Conservation (phyloP, 768 basidiomycete species). For the Amanita polypyramis region DNA sequence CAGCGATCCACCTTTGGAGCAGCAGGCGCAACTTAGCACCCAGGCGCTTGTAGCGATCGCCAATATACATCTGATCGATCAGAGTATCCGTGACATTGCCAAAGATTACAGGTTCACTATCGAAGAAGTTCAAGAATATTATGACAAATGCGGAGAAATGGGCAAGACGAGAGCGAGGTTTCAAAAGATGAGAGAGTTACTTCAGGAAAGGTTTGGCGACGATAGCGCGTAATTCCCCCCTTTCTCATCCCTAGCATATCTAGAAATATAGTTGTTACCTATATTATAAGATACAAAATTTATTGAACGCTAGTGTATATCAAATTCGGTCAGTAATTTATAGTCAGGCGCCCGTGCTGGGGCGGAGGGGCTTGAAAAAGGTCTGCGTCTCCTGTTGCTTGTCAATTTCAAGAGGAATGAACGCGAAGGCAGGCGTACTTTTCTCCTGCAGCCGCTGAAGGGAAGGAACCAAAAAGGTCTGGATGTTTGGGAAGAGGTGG, state of each 20-base stretch:
- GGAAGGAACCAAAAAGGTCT: slow-evolving; percentile 92
- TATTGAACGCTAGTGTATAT: slow-evolving; percentile 24
- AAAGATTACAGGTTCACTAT: slow-evolving; percentile 58
- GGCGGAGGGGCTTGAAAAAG: slow-evolving; percentile 72
- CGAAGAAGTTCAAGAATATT: slow-evolving; percentile 71
- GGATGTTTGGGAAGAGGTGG: slow-evolving; percentile 94
- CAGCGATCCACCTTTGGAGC: not conserved
- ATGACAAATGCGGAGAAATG: slow-evolving; percentile 66
- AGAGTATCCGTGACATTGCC: slow-evolving; percentile 56
- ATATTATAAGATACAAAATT: not conserved
- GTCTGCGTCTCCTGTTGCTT: slow-evolving; percentile 55
- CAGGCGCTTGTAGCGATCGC: slow-evolving; percentile 26
- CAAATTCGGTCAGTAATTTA: slow-evolving; percentile 56
- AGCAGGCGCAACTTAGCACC: slow-evolving; percentile 14
- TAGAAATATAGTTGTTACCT: not conserved
- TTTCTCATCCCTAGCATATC: not conserved
- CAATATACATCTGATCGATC: slow-evolving; percentile 56
- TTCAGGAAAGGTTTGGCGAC: slow-evolving; percentile 27
- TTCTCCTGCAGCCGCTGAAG: slow-evolving; percentile 93
- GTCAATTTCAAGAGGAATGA: not conserved
- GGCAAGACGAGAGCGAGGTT: slow-evolving; percentile 54
- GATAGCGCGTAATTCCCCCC: slow-evolving; percentile 13
- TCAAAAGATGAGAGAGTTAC: slow-evolving; percentile 49
- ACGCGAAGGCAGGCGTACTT: slow-evolving; percentile 41
- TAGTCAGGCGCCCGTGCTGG: slow-evolving; percentile 64